Percentiles rank a stretch among this genome's conserved stretches.
Evolutionary conservation across 331 rosid species (phyloP).

Genomic region (Dryas integrifolia): DNA sequence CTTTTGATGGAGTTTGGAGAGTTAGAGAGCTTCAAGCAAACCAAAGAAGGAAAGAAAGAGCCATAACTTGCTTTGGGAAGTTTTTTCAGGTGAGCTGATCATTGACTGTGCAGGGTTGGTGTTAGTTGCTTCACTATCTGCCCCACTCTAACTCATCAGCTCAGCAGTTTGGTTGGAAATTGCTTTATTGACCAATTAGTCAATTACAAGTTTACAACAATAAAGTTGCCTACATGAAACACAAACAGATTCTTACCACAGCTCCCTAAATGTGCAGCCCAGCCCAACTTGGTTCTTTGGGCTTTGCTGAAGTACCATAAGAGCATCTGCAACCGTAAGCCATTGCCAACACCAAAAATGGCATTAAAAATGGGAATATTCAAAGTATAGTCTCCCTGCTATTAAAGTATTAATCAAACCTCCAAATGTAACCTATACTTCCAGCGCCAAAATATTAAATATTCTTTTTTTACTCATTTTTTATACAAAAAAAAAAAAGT

Average conservation of each 20-base stretch:
- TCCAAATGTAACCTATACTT: too few relatives aligned
- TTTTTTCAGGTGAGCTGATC: slow-evolving; percentile 64
- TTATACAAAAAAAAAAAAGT: too few relatives aligned
- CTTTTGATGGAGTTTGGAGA: slow-evolving; percentile 22
- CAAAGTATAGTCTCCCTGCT: too few relatives aligned
- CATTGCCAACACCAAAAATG: too few relatives aligned
- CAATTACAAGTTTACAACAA: neutral
- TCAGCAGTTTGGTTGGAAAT: slow-evolving; percentile 32
- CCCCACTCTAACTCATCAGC: slow-evolving; percentile 31
- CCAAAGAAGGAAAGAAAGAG: slow-evolving; percentile 5
- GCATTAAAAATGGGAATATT: too few relatives aligned
- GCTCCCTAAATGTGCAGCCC: too few relatives aligned
- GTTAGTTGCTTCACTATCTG: slow-evolving; percentile 73
- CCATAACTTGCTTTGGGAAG: slow-evolving; percentile 19
- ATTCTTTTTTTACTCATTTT: too few relatives aligned
- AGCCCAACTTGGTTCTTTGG: too few relatives aligned
- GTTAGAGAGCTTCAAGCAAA: slow-evolving; percentile 37
- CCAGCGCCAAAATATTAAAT: too few relatives aligned
- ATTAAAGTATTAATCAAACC: too few relatives aligned
- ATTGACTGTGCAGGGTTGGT: slow-evolving; percentile 54
- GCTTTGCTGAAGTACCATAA: too few relatives aligned
- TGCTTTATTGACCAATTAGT: neutral
- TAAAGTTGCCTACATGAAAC: neutral
- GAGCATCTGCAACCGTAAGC: too few relatives aligned
- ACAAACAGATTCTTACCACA: neutral